Percentiles rank a stretch among this genome's conserved stretches.
Conservation (phyloP, 2,329 filamentous ascomycete species). For the Calonectria montana region DNA sequence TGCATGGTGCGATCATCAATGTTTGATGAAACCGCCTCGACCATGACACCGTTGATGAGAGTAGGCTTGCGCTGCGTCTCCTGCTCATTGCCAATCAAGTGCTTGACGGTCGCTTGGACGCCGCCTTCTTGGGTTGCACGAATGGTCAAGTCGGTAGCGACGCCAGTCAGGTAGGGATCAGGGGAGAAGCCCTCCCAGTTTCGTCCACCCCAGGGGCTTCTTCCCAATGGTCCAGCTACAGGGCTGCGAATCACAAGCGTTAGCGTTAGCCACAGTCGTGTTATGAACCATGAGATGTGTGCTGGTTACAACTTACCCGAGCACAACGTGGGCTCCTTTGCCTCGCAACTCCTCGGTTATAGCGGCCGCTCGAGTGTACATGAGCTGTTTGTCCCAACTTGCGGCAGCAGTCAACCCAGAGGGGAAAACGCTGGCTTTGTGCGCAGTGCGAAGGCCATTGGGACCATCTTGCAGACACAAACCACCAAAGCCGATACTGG, state of each 20-base stretch:
- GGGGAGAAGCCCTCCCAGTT: conserved; percentile 14
- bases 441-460: neutral
- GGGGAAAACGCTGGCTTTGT: neutral
- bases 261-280: neutral
- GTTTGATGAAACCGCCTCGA: neutral
- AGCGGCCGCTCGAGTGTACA: neutral
- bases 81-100: conserved; percentile 60
- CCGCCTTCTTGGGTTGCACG: neutral
- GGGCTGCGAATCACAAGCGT: neutral
- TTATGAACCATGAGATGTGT: too few species aligned
- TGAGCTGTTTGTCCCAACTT: conserved; percentile 7
- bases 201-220: neutral
- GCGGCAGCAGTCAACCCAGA: neutral
- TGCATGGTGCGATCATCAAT: conserved; percentile 8
- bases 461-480: neutral
- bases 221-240: conserved; percentile 5
- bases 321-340: neutral
- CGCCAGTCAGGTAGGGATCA: conserved; percentile 7
- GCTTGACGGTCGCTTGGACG: neutral
- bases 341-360: neutral
- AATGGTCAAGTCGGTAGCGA: neutral
- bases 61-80: conserved; percentile 58
- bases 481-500: neutral
- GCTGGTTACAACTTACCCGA: neutral
- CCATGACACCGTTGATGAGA: neutral